These are phyloP conservation scores for Coemansia aciculifera DNA, from an alignment of 192 early-diverging fungal species.

Conservation along the genomic window DNA sequence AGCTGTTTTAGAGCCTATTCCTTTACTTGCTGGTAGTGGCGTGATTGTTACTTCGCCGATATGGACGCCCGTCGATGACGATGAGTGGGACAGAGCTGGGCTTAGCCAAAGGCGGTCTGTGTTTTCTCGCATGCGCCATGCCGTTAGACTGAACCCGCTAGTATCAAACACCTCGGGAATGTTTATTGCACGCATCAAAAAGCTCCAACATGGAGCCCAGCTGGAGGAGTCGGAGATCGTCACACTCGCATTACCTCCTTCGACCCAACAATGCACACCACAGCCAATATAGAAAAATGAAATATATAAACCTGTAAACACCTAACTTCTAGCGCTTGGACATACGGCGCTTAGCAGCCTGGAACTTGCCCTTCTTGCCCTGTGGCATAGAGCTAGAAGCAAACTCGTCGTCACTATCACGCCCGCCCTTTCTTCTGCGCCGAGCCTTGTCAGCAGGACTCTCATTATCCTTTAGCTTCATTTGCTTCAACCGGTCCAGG, in stretches of 20 bases:
- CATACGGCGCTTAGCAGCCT: conserved; percentile 29
- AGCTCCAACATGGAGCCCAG: conserved; percentile 34
- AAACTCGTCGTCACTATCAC: conserved; percentile 25
- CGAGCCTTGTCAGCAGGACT: conserved; percentile 43
- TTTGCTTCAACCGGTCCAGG: conserved; percentile 38
- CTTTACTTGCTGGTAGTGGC: neutral
- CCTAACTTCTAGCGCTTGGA: conserved; percentile 19
- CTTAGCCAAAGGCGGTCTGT: conserved; percentile 5
- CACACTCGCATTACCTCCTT: neutral
- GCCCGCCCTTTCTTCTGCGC: conserved; percentile 34
- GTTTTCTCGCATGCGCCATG: conserved; percentile 23
- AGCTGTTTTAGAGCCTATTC: conserved; percentile 27
- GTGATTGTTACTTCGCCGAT: conserved; percentile 7
- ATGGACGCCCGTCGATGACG: conserved; percentile 9
- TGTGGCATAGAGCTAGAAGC: conserved; percentile 1
- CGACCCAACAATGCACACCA: neutral
- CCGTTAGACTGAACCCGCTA: conserved; percentile 44
- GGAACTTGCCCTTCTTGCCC: conserved; percentile 35
- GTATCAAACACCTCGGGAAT: conserved; percentile 50
- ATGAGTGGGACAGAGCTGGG: conserved; percentile 17
- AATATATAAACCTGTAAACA: neutral
- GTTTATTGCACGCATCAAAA: conserved; percentile 80
- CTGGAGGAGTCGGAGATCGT: neutral
- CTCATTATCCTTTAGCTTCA: conserved; percentile 35
- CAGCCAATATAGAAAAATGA: neutral